phyloP scores from a whole-genome alignment of 768 basidiomycete genomes.

The Amyloporia xantha region DNA sequence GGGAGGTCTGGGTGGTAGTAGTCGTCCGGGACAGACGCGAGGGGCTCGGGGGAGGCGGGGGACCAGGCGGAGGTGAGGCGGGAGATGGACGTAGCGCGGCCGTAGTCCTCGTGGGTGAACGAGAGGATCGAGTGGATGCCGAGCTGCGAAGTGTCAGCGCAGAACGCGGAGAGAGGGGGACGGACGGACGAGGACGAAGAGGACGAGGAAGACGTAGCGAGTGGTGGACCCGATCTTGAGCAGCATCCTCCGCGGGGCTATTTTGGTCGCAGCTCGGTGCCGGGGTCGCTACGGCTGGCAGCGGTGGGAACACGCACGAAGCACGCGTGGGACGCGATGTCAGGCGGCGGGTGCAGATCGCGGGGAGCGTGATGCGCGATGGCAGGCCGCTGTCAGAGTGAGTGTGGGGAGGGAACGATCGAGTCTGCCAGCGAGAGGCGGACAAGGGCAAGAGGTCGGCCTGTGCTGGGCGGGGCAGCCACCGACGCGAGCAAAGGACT shows the following conservation, averaged over 20 bases:
- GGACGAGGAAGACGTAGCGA: conserved; percentile 26
- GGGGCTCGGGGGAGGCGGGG: background rate
- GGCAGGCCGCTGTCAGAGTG: background rate
- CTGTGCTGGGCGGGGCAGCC: too few relatives aligned
- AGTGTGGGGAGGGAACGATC: too few relatives aligned
- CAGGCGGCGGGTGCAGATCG: background rate
- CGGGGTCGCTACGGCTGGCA: background rate
- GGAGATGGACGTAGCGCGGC: conserved; percentile 49
- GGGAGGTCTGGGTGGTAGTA: background rate
- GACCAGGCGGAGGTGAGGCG: conserved; percentile 25
- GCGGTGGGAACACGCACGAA: background rate
- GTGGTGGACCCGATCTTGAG: conserved; percentile 23
- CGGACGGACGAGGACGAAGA: conserved; percentile 24
- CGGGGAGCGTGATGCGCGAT: background rate
- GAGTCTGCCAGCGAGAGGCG: too few relatives aligned
- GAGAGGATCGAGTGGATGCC: conserved; percentile 53
- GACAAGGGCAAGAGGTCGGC: too few relatives aligned
- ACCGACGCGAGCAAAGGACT: background rate
- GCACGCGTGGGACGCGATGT: background rate
- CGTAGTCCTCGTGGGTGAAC: conserved; percentile 61
- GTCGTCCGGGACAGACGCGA: background rate
- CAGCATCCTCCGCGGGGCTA: conserved; percentile 1
- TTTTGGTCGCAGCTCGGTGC: too few relatives aligned
- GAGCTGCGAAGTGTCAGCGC: conserved; percentile 14
- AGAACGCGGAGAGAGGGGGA: background rate